These are phyloP conservation scores for Gossypium davidsonii DNA, from an alignment of 441 rosid species.

Conservation along the genomic window DNA sequence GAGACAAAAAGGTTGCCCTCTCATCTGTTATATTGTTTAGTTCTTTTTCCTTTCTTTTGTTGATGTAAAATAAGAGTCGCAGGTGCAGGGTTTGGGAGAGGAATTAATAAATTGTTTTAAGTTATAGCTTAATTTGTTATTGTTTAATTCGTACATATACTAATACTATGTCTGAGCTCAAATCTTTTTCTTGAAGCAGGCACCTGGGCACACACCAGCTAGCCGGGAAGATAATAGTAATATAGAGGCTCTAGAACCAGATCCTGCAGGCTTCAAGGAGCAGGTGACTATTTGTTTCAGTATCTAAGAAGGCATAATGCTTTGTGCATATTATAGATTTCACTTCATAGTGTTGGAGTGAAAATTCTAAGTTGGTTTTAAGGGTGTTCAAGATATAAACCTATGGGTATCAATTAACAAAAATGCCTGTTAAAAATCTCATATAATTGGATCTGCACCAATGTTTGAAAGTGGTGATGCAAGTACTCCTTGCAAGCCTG, in stretches of 20 bases:
- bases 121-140: neutral
- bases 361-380: neutral
- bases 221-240: constrained; percentile 52
- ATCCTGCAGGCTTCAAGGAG: constrained; percentile 69
- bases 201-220: constrained; percentile 29
- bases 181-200: constrained; percentile 37
- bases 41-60: too few relatives aligned
- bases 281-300: constrained; percentile 44
- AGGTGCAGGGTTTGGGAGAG: too few relatives aligned
- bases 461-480: constrained; percentile 1
- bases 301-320: neutral
- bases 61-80: too few relatives aligned
- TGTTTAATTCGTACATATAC: neutral
- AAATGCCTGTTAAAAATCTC: neutral
- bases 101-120: too few relatives aligned
- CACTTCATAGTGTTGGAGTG: neutral
- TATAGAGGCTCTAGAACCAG: constrained; percentile 58
- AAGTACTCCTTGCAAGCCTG: neutral
- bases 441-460: neutral
- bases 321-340: neutral
- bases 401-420: neutral
- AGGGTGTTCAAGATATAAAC: neutral
- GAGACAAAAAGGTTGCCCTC: constrained; percentile 61
- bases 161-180: constrained; percentile 9
- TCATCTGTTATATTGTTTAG: neutral